Base-by-base conservation (phyloP, 2,329 filamentous ascomycete genomes). In the Pestalotiopsis sp. region DNA sequence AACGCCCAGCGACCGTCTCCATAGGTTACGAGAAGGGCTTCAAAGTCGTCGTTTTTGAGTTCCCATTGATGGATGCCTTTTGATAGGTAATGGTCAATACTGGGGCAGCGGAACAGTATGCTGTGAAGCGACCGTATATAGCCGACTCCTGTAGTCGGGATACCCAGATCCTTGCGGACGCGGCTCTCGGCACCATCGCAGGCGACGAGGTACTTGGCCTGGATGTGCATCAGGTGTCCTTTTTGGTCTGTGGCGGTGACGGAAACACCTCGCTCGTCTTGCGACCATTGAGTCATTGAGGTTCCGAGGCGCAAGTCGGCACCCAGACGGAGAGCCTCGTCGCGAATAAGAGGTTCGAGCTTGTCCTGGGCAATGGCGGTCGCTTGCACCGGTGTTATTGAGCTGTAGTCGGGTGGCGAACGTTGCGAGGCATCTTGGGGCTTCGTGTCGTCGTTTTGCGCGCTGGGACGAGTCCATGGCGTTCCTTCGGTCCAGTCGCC, bases 321-420 rank as follows among this genome's bases (percentile, higher is more conserved):
- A 1, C 79, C 79, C 9, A 75, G 73, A 59, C 79, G 73, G 6
- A 73, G 58, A 4, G 80, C 82, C 0, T 72, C 68, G 11, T 75
- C 68, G 13, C 78, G 71, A 3, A 84, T 73, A 3, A 83, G 75
- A 1, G 79, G 78, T 61, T 84, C 83, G 9, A 84, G 72, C 27
- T 76, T 73, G 69, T 83, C 81, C 52, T 83, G 82, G 0, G 82
- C 77, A 0, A 78, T 58, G 13, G 38, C 62, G 9, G 62, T 65
- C 12, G n/a, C 25, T 17, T 49, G 36, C 9, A 66, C 36, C 6
- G 63, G 36, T 6, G 17, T 49, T 17, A 58, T 40, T 13, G 61
- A 12, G 40, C 45, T 56, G n/a, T 65, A 38, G 25, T 68, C 66
- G 5, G 62, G 62, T 23, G 62, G 62, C 14, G 36, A 36, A 23